Evolutionary conservation across 371 early-diverging fungal genomes (phyloP), one percentile per base, ranked within the genome.

Genomic region (Sporodiniella umbellata): DNA sequence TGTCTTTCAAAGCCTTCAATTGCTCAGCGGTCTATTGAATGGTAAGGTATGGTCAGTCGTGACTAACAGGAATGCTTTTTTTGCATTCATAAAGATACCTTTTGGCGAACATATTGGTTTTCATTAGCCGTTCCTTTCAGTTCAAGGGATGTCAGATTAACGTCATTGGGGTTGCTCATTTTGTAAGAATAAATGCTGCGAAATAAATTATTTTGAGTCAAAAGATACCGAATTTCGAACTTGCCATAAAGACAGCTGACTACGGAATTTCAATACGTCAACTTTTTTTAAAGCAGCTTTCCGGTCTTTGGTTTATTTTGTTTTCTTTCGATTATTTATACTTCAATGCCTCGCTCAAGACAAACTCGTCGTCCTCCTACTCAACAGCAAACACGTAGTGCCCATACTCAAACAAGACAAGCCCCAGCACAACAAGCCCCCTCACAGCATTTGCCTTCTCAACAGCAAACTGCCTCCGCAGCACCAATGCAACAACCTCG

Each of bases 331-430:
- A 28, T n/a, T 51, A 43, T 53, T 30, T 44, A 15, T 44, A 12
- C 7, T 45, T 49, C 30, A 18, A 60, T 60, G 55, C 51, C 54
- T 47, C 60, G 54, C 24, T 37, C 38, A 23, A 17, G 18, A 22
- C 60, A 70, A 68, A 60, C 71, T 45, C 59, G 73, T 44, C 80
- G 77, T 60, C 81, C 49, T 25, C n/a, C 38, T n/a, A 75, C 71
- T 58, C 63, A 72, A 54, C 75, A 79, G 51, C 86, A 83, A 62
- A 77, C 72, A 44, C 78, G 88, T 54, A 70, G 74, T 59, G 83
- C 85, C 30, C 80, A 81, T 58, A 87, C 88, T 42, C 82, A 86
- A 60, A 58, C 78, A 26, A 84, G 84, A 40, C 82, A 81, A 60
- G 70, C 86, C 45, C 76, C 79, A 51, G 73, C 79, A 39, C 79